Conservation (phyloP, 371 early-diverging fungal genomes). For the Rhizopus arrhizus region DNA sequence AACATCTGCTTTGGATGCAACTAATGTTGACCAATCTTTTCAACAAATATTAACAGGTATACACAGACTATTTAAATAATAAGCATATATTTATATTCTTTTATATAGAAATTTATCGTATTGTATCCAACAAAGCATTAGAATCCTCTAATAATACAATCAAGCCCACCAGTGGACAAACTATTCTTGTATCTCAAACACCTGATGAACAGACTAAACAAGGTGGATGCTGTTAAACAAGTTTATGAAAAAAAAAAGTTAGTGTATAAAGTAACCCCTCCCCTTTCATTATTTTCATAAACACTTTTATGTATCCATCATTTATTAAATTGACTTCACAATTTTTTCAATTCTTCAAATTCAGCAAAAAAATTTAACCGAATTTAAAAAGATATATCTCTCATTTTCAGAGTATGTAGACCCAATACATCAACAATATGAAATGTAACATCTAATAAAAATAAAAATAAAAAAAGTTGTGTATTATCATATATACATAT, state of each 20-base stretch:
- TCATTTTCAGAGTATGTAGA: conserved; percentile 27
- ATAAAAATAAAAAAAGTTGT: background rate
- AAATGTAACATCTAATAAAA: background rate
- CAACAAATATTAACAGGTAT: conserved; percentile 89
- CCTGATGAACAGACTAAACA: conserved; percentile 68
- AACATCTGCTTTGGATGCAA: conserved; percentile 92
- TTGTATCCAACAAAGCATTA: conserved; percentile 93
- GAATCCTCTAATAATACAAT: conserved; percentile 73
- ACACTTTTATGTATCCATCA: too few species aligned
- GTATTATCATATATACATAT: too few species aligned
- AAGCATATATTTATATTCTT: background rate
- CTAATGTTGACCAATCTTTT: conserved; percentile 93
- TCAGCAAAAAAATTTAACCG: conserved; percentile 1
- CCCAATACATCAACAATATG: background rate
- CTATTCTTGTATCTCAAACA: conserved; percentile 72
- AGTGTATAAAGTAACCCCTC: background rate
- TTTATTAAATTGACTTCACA: too few species aligned
- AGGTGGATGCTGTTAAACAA: conserved; percentile 75
- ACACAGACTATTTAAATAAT: background rate
- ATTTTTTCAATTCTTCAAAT: too few species aligned
- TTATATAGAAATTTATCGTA: conserved; percentile 82
- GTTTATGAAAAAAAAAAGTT: too few species aligned
- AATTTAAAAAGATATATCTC: conserved; percentile 32
- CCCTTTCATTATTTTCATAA: background rate
- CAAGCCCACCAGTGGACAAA: conserved; percentile 75